These are phyloP conservation scores for Oryza coarctata DNA, from an alignment of 176 grass and related monocot species.

Conservation along the genomic window DNA sequence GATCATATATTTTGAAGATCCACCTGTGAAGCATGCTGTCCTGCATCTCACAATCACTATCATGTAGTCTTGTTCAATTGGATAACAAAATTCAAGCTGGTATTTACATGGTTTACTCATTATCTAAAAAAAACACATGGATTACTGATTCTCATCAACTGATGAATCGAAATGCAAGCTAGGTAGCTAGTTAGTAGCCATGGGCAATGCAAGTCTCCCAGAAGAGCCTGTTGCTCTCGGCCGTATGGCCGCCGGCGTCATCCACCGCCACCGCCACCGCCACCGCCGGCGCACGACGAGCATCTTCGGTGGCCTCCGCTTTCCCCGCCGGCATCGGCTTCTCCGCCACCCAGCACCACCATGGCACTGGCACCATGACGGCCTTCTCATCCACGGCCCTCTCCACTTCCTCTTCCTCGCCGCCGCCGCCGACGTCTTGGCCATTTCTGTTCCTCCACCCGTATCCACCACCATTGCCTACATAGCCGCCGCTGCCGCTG, in stretches of 20 bases:
- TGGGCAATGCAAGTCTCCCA: constrained; percentile 54
- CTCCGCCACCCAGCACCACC: not conserved
- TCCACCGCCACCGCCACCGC: not conserved
- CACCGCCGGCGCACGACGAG: not conserved
- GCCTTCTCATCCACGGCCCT: not conserved
- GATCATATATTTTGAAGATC: too few species aligned
- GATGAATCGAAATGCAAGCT: too few species aligned
- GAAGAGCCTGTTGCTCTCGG: constrained; percentile 42
- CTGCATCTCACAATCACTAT: too few species aligned
- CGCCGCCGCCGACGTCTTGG: too few species aligned
- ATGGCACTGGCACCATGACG: not conserved
- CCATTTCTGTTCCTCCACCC: too few species aligned
- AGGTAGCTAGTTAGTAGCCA: constrained; percentile 30
- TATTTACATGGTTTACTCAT: not conserved
- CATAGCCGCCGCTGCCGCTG: not conserved
- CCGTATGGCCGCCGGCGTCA: not conserved
- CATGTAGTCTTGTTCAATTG: not conserved
- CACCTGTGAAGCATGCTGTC: too few species aligned
- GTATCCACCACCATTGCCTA: too few species aligned
- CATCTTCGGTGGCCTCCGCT: not conserved
- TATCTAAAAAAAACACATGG: too few species aligned
- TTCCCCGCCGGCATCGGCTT: not conserved
- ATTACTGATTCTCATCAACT: not conserved
- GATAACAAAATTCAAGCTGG: not conserved
- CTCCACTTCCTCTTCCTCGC: not conserved